These are phyloP conservation scores for Ogataea pini DNA, from an alignment of 805 yeast species.

Conservation along the genomic window DNA sequence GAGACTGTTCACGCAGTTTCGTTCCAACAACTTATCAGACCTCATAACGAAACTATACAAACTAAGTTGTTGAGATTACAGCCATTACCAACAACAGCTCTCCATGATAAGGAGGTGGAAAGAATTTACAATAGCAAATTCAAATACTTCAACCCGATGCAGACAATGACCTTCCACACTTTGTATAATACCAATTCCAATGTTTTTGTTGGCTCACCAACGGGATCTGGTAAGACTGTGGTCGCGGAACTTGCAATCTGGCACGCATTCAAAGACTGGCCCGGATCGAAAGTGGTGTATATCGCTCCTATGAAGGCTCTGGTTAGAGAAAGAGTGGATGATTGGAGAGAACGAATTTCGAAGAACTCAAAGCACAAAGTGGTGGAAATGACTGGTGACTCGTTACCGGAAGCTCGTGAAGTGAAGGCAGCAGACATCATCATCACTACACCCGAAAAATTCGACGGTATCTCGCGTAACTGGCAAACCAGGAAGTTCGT, in stretches of 20 bases:
- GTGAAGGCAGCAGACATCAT: slow-evolving; percentile 72
- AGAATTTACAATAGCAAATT: slow-evolving; percentile 66
- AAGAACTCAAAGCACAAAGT: slow-evolving; percentile 49
- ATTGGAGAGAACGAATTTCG: slow-evolving; percentile 63
- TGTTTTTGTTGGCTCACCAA: slow-evolving; percentile 95
- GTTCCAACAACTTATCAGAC: slow-evolving; percentile 86
- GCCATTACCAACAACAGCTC: slow-evolving; percentile 82
- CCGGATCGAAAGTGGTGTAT: slow-evolving; percentile 78
- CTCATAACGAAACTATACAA: slow-evolving; percentile 81
- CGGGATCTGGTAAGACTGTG: slow-evolving; percentile 97
- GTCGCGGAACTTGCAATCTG: slow-evolving; percentile 97
- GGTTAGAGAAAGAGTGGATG: slow-evolving; percentile 80
- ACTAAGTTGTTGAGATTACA: slow-evolving; percentile 78
- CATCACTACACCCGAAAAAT: slow-evolving; percentile 83
- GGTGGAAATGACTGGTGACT: slow-evolving; percentile 83
- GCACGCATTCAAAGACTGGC: slow-evolving; percentile 87
- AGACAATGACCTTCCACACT: slow-evolving; percentile 93
- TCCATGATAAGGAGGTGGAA: slow-evolving; percentile 69
- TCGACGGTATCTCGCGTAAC: slow-evolving; percentile 83
- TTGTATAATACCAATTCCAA: slow-evolving; percentile 76
- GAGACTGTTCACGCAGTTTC: slow-evolving; percentile 77
- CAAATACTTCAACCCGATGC: slow-evolving; percentile 96
- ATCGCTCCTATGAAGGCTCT: slow-evolving; percentile 91
- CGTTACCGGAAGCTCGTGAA: slow-evolving; percentile 68
- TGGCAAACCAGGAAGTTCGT: slow-evolving; percentile 82